Evolutionary conservation across 352 stramenopile genomes (phyloP).

Genomic region (Phytophthora aleatoria): DNA sequence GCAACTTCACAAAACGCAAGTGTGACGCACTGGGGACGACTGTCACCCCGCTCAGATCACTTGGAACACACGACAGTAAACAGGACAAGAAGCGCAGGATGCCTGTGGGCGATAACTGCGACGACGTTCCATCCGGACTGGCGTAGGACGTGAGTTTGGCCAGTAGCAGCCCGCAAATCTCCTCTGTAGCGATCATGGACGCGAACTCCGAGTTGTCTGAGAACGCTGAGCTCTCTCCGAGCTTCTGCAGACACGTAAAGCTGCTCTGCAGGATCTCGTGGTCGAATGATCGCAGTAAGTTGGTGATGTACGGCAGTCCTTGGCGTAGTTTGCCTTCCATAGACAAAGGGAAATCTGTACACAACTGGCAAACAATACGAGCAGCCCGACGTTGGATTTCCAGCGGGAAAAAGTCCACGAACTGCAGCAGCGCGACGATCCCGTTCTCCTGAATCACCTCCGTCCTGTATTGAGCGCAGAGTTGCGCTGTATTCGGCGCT

Average conservation of each 20-base stretch:
- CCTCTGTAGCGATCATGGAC: constrained; percentile 47
- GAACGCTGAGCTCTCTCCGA: constrained; percentile 55
- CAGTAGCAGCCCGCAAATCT: constrained; percentile 44
- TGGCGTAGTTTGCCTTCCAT: constrained; percentile 36
- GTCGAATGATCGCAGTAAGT: constrained; percentile 57
- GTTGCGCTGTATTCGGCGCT: constrained; percentile 7
- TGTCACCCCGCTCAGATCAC: constrained; percentile 16
- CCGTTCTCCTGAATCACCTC: constrained; percentile 64
- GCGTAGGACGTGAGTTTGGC: constrained; percentile 38
- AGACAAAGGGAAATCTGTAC: constrained; percentile 42
- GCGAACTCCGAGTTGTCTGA: constrained; percentile 38
- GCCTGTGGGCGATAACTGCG: constrained; percentile 35
- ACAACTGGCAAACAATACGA: constrained; percentile 57
- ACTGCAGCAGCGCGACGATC: constrained; percentile 74
- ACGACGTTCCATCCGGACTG: constrained; percentile 12
- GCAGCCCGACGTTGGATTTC: constrained; percentile 72
- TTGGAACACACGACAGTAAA: constrained; percentile 36
- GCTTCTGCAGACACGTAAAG: constrained; percentile 53
- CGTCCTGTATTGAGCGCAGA: constrained; percentile 43
- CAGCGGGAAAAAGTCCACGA: constrained; percentile 81
- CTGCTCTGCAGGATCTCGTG: constrained; percentile 57
- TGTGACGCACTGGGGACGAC: constrained; percentile 23
- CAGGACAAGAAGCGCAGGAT: constrained; percentile 55
- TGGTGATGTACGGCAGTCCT: constrained; percentile 52
- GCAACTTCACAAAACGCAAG: constrained; percentile 49